phyloP scores from a whole-genome alignment of 805 yeast species.

The Barnettozyma pratensis region DNA sequence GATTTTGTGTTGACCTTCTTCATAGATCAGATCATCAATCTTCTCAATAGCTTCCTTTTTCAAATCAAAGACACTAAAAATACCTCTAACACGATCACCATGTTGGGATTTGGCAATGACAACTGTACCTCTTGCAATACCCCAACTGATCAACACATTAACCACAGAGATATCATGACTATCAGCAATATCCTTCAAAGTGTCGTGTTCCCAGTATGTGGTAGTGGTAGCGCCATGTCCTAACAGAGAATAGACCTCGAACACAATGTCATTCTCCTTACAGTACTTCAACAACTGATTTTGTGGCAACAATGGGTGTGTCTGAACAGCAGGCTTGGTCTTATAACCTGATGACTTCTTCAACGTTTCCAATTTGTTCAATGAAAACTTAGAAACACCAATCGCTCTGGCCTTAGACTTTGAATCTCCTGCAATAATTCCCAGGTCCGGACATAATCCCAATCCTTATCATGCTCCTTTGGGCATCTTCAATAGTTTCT shows the following conservation, averaged over 20 bases:
- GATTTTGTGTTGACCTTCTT: slow-evolving; percentile 26
- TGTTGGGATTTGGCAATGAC: slow-evolving; percentile 47
- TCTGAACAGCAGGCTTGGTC: slow-evolving; percentile 59
- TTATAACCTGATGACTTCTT: slow-evolving; percentile 51
- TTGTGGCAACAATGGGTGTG: slow-evolving; percentile 45
- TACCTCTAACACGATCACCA: slow-evolving; percentile 34
- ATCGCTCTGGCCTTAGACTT: slow-evolving; percentile 52
- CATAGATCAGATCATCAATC: slow-evolving; percentile 17
- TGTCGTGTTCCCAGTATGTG: background rate
- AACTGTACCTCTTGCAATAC: slow-evolving; percentile 48
- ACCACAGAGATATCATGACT: slow-evolving; percentile 38
- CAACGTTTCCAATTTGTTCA: slow-evolving; percentile 55
- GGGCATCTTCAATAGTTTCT: background rate
- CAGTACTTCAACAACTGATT: slow-evolving; percentile 38
- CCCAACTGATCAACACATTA: slow-evolving; percentile 55
- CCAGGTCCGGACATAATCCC: slow-evolving; percentile 45
- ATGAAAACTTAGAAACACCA: slow-evolving; percentile 74
- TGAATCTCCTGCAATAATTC: slow-evolving; percentile 69
- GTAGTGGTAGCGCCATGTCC: slow-evolving; percentile 45
- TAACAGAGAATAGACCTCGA: slow-evolving; percentile 62
- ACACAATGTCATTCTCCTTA: slow-evolving; percentile 38
- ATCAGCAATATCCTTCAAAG: slow-evolving; percentile 24
- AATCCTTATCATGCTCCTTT: slow-evolving; percentile 43
- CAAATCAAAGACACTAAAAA: slow-evolving; percentile 13
- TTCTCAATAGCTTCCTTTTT: slow-evolving; percentile 21